phyloP scores from a whole-genome alignment of 2,329 filamentous ascomycete genomes.

The Aspergillus bombycis region DNA sequence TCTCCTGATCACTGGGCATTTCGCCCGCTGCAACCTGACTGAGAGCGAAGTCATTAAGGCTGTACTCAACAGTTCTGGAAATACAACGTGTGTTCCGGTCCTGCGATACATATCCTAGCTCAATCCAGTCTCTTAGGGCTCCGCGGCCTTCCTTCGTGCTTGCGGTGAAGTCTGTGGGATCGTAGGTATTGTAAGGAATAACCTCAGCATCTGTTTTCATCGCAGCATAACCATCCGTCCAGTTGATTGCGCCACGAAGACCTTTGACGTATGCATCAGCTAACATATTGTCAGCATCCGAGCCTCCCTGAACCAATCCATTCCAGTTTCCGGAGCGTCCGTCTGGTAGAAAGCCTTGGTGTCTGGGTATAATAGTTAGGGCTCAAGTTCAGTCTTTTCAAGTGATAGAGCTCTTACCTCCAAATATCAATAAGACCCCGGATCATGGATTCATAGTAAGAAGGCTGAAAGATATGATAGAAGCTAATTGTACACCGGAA shows the following conservation, averaged over 20 bases:
- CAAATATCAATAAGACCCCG: conserved; percentile 70
- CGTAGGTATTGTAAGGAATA: conserved; percentile 63
- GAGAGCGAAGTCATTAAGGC: conserved; percentile 65
- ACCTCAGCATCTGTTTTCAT: conserved; percentile 71
- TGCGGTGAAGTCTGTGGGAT: conserved; percentile 55
- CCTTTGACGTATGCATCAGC: conserved; percentile 75
- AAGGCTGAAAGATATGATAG: conserved; percentile 67
- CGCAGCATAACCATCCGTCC: conserved; percentile 64
- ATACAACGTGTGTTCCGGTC: conserved; percentile 62
- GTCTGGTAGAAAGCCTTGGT: conserved; percentile 65
- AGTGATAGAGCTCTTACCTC: conserved; percentile 49
- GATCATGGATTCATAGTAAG: conserved; percentile 66
- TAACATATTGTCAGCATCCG: conserved; percentile 71
- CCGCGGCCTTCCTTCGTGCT: conserved; percentile 71
- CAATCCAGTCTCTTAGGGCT: conserved; percentile 69
- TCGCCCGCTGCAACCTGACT: conserved; percentile 59
- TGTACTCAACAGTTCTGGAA: conserved; percentile 68
- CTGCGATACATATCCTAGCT: conserved; percentile 66
- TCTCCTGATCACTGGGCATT: conserved; percentile 49
- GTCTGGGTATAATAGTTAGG: conserved; percentile 17
- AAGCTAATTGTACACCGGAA: conserved; percentile 69
- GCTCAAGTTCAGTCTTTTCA: background rate
- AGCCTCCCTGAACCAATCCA: conserved; percentile 65
- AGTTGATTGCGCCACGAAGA: conserved; percentile 64
- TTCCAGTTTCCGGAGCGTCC: conserved; percentile 70